phyloP scores from a whole-genome alignment of 495 filamentous ascomycete genomes.

The Lichenothelia convexa region DNA sequence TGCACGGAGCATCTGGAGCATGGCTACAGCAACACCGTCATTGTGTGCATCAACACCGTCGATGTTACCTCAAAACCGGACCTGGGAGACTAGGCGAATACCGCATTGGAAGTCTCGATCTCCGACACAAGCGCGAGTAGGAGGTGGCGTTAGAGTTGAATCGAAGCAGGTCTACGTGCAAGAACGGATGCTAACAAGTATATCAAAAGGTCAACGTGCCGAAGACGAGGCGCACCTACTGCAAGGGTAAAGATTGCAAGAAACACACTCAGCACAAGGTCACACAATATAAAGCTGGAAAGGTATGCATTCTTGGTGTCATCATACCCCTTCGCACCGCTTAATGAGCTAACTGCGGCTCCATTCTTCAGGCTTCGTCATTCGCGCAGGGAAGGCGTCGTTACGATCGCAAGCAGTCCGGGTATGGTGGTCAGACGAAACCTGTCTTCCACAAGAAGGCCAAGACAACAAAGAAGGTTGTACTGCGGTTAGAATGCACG shows the following conservation, averaged over 20 bases:
- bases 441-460: constrained; percentile 99
- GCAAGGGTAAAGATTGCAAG: constrained; percentile 86
- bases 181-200: too few species aligned
- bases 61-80: too few species aligned
- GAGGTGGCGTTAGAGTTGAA: too few species aligned
- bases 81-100: too few species aligned
- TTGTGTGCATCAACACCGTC: too few species aligned
- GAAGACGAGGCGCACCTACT: constrained; percentile 83
- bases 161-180: too few species aligned
- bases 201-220: constrained; percentile 88
- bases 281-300: constrained; percentile 93
- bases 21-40: too few species aligned
- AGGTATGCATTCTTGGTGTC: constrained; percentile 31
- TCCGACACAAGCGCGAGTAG: constrained; percentile 13
- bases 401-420: constrained; percentile 99
- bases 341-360: not conserved
- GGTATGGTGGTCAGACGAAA: constrained; percentile 99
- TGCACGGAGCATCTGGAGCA: too few species aligned
- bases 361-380: constrained; percentile 49
- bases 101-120: constrained; percentile 3
- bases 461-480: constrained; percentile 99
- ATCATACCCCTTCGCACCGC: not conserved
- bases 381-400: constrained; percentile 98
- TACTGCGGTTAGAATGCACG: constrained; percentile 92
- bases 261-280: constrained; percentile 91